Base-by-base conservation (phyloP, 805 yeast genomes). In the Suhomyces tanzawaensis region DNA sequence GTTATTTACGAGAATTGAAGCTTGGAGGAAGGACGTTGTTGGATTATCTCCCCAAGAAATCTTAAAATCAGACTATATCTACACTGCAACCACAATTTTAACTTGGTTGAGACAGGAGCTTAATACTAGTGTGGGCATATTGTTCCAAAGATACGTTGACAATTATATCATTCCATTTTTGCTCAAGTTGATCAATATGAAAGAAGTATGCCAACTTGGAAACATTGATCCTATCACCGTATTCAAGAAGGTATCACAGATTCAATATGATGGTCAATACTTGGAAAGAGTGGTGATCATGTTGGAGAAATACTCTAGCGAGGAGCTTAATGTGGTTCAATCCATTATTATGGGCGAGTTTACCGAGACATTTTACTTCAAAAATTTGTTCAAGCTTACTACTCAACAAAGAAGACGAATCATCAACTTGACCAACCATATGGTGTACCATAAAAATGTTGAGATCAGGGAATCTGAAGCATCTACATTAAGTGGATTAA, bases 381-480 rank as follows among this genome's bases (percentile, higher is more conserved):
- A 81, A 24, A 83, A 88, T 44, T 64, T 84, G 41, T 68, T 86
- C 47, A 63, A 71, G 22, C 58, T 91, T 38, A 55, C 69, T 2
- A 42, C 53, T 1, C 59, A 55, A 0, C 82, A 83, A 47, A 66
- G 83, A 39, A 45, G 51, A 9, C 47, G 56, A 21, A 64, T 91
- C 9, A 66, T 86, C 17, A 62, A 66, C 1, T 67, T 77, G 36
- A 76, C 83, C 3, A 66, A 71, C 23, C 57, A 66, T 3, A 63
- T 83, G 47, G 60, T 87, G 38, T 76, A 74, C 45, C 84, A 80
- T 51, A 66, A 68, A 24, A 85, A 81, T 44, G 73, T 83, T 14
- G 91, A 86, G 41, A 85, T 91, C 3, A 68, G 98, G 41, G 84
- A 79, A 36, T 66, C 77, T 5, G 86, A 93, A 1, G 78, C 93